phyloP scores from a whole-genome alignment of 768 basidiomycete species.

The Piloderma croceum region DNA sequence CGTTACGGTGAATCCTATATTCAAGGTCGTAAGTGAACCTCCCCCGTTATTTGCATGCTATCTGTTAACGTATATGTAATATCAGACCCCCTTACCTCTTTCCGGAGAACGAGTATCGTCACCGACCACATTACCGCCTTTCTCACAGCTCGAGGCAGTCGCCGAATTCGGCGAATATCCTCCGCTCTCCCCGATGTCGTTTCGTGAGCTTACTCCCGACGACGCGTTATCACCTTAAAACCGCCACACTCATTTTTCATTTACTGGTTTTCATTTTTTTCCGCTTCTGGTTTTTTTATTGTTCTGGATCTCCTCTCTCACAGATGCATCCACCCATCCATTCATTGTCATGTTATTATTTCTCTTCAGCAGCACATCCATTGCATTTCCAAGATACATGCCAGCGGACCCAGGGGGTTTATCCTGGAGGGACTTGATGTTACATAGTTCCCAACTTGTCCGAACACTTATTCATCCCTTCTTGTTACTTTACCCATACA shows the following conservation, averaged over 20 bases:
- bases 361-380: neutral
- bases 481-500: constrained; percentile 21
- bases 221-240: constrained; percentile 22
- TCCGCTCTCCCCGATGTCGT: constrained; percentile 73
- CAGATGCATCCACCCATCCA: constrained; percentile 3
- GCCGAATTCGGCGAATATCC: constrained; percentile 60
- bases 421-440: too few relatives aligned
- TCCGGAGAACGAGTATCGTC: constrained; percentile 36
- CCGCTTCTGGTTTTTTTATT: constrained; percentile 18
- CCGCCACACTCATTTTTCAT: constrained; percentile 14
- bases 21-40: constrained; percentile 72
- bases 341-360: neutral
- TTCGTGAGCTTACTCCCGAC: constrained; percentile 45
- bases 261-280: constrained; percentile 22
- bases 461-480: too few relatives aligned
- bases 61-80: constrained; percentile 6
- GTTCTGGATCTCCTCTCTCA: neutral
- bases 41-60: too few relatives aligned
- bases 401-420: neutral
- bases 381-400: neutral
- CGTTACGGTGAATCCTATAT: constrained; percentile 75
- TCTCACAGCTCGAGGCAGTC: constrained; percentile 76
- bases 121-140: constrained; percentile 61
- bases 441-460: too few relatives aligned
- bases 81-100: constrained; percentile 50